Base-by-base conservation (phyloP, 2,329 filamentous ascomycete genomes). In the Cladorrhinum sp. region DNA sequence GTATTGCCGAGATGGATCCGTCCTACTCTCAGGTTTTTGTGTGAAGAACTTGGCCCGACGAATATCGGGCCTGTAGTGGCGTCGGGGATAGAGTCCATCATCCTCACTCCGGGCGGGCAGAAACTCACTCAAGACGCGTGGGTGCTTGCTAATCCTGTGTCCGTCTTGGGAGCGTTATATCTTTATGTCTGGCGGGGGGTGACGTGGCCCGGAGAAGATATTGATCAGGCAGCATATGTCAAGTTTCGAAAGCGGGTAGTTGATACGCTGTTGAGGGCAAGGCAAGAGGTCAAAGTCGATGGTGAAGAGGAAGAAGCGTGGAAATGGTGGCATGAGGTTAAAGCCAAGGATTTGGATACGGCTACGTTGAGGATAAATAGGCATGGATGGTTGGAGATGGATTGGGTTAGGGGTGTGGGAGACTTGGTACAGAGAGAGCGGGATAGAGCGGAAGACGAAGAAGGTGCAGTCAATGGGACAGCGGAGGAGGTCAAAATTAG, bases 51-150 rank as follows among this genome's bases (percentile, higher is more conserved):
- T 9, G 79, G 80, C 1, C 84, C 86, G 0, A 80, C 83, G 6
- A 79, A 78, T 3, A 81, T 92, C 2, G 85, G 85, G 0, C 89
- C 89, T 0, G 90, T 92, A 57, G 82, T 96, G 0, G 84, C 91
- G 53, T 88, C 90, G 0, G 92, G 90, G 1, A 81, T 92, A 55
- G 88, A 89, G 78, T 75, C 77, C 18, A 80, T 85, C 53, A 67
- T 79, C 10, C 71, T 73, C 1, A 78, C 79, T 0, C 72, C 73
- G 12, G 79, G 80, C n/a, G 41, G 41, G 8, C 41, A 45, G 16
- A 71, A 69, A 24, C 74, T 72, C 38, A 77, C 77, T 55, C 71
- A 79, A 59, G 78, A 85, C 64, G 74, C 77, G 58, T 81, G 81
- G 82, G 71, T 80, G 6, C 69, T 77, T 51, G 71, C 73, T 45